Conservation (phyloP, 1,284 basidiomycete genomes). For the Afroboletus lepidellus region DNA sequence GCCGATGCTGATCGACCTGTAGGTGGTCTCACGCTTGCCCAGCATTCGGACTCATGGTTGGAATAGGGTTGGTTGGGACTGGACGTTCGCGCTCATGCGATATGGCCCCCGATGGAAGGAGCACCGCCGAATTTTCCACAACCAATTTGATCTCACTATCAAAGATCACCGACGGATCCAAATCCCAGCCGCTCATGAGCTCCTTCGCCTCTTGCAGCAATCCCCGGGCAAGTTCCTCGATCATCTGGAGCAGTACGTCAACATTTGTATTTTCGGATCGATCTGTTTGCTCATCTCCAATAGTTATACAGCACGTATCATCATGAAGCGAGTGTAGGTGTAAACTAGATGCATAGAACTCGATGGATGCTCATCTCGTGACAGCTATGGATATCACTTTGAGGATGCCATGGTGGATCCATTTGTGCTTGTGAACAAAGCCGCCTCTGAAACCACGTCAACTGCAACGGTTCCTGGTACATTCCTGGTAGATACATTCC, state of each 20-base stretch:
- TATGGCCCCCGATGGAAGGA: conserved; percentile 6
- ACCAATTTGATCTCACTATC: conserved; percentile 5
- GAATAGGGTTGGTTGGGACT: conserved; percentile 6
- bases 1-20: conserved; percentile 8
- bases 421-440: conserved; percentile 8
- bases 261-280: neutral
- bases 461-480: conserved; percentile 5
- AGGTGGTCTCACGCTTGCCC: neutral
- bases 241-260: conserved; percentile 4
- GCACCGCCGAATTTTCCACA: conserved; percentile 4
- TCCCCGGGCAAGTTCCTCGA: conserved; percentile 2
- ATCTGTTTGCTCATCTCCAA: neutral
- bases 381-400: conserved; percentile 5
- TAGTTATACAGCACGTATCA: conserved; percentile 6
- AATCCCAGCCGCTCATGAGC: conserved; percentile 1
- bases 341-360: neutral
- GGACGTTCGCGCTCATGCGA: conserved; percentile 6
- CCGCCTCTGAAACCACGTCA: conserved; percentile 3
- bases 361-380: neutral
- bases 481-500: conserved; percentile 6
- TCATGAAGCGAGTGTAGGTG: conserved; percentile 8
- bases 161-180: conserved; percentile 5
- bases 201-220: neutral
- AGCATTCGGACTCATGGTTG: neutral
- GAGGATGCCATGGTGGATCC: conserved; percentile 4